These are phyloP conservation scores for Nakaseomyces kungkrabaensis DNA, from an alignment of 1,139 yeast genomes.

Conservation along the genomic window DNA sequence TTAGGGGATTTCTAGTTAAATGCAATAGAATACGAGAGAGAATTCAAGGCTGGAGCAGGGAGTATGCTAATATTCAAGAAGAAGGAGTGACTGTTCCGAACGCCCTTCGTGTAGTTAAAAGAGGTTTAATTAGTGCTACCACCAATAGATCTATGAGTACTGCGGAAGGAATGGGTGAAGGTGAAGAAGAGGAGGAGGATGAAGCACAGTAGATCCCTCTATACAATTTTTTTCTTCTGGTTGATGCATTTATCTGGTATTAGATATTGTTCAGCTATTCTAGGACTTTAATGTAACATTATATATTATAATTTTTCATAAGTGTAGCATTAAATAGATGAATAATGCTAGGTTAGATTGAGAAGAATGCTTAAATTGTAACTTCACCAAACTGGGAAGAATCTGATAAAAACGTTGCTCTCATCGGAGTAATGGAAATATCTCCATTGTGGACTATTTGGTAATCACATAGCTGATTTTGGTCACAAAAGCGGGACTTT, in stretches of 20 bases:
- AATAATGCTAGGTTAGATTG: too few species aligned
- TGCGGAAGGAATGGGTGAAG: conserved; percentile 12
- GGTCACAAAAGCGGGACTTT: conserved; percentile 9
- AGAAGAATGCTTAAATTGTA: too few species aligned
- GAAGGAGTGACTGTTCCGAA: conserved; percentile 31
- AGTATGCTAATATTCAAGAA: conserved; percentile 63
- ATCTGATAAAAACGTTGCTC: conserved; percentile 46
- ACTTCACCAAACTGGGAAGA: too few species aligned
- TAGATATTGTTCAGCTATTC: too few species aligned
- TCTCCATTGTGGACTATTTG: conserved; percentile 39
- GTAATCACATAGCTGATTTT: conserved; percentile 27
- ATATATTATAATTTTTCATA: too few species aligned
- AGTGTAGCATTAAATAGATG: too few species aligned
- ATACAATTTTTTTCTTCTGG: too few species aligned
- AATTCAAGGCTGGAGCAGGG: conserved; percentile 73
- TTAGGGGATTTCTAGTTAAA: conserved; percentile 65
- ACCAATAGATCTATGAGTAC: conserved; percentile 24
- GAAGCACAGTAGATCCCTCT: conserved; percentile 4
- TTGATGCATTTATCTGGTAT: too few species aligned
- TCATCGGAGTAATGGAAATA: conserved; percentile 71
- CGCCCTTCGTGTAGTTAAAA: conserved; percentile 28
- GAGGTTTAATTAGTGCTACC: conserved; percentile 30
- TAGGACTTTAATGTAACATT: too few species aligned
- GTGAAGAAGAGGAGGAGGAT: conserved; percentile 13
- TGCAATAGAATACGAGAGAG: conserved; percentile 67